Percentiles rank a stretch among this genome's conserved stretches.
These are phyloP conservation scores for Penicillium chermesinum DNA, from an alignment of 495 filamentous ascomycete species.

Conservation along the genomic window DNA sequence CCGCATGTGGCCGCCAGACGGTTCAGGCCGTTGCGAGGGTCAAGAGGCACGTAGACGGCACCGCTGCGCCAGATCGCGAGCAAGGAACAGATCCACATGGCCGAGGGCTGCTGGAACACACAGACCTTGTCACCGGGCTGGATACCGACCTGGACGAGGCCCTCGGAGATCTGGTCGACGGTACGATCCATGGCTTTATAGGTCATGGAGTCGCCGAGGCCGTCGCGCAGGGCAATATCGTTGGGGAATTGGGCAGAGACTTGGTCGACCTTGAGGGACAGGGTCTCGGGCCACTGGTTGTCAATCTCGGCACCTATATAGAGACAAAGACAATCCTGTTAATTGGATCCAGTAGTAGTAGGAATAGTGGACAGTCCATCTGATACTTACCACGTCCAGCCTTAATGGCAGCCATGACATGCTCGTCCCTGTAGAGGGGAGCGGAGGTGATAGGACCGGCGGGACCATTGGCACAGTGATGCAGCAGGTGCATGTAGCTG, in stretches of 20 bases:
- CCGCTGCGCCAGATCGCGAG: slow-evolving; percentile 47
- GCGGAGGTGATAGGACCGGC: no score
- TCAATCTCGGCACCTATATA: slow-evolving; percentile 14
- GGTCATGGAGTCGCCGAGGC: slow-evolving; percentile 8
- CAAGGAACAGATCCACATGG: slow-evolving; percentile 45
- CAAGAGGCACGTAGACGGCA: slow-evolving; percentile 47
- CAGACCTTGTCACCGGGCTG: slow-evolving; percentile 18
- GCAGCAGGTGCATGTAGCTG: no score
- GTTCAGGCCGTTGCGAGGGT: slow-evolving; percentile 28
- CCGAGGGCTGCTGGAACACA: slow-evolving; percentile 21
- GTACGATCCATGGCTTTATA: slow-evolving; percentile 9
- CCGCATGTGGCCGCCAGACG: slow-evolving; percentile 27
- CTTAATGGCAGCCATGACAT: no score
- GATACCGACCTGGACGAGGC: slow-evolving; percentile 13
- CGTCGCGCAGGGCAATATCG: slow-evolving; percentile 10
- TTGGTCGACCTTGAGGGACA: slow-evolving; percentile 31
- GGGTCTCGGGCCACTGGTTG: slow-evolving; percentile 28
- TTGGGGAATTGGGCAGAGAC: slow-evolving; percentile 7
- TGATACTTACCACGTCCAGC: no score
- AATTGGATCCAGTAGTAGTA: no score
- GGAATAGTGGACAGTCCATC: no score
- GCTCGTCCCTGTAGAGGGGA: no score
- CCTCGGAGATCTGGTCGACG: slow-evolving; percentile 11
- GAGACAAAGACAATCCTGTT: no score
- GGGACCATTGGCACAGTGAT: no score